Percentiles rank a stretch among this genome's conserved stretches.
Evolutionary conservation across 2,329 filamentous ascomycete species (phyloP).

Genomic region (Monosporascus ibericus): DNA sequence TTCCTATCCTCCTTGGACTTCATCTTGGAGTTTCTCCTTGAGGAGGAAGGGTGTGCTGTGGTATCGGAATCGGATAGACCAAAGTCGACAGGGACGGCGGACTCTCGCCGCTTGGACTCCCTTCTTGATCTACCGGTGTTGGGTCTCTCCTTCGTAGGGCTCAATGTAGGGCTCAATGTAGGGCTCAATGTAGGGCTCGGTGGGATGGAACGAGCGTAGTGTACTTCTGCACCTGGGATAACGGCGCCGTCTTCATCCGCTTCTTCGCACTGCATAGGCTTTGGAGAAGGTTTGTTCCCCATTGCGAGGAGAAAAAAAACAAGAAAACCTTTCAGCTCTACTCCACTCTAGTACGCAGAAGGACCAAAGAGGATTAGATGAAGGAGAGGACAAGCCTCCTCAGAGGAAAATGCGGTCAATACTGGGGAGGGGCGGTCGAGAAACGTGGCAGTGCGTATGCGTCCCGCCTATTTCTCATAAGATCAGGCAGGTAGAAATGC

Average conservation of each 20-base stretch:
- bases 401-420: not conserved
- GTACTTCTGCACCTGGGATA: conserved; percentile 29
- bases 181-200: conserved; percentile 27
- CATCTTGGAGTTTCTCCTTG: conserved; percentile 14
- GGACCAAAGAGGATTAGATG: conserved; percentile 10
- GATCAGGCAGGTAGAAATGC: not conserved
- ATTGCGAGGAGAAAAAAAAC: conserved; percentile 30
- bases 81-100: conserved; percentile 35
- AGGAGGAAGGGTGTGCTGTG: conserved; percentile 30
- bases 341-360: conserved; percentile 1
- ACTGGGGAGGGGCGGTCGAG: not conserved
- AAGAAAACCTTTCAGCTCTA: conserved; percentile 2
- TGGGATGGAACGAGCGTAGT: conserved; percentile 43
- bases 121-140: conserved; percentile 46
- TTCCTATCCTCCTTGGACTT: conserved; percentile 26
- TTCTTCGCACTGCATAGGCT: conserved; percentile 38
- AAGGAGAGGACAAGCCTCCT: not conserved
- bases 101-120: conserved; percentile 31
- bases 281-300: conserved; percentile 29
- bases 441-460: conserved; percentile 1
- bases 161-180: conserved; percentile 21
- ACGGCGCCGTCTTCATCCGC: conserved; percentile 42
- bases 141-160: conserved; percentile 40
- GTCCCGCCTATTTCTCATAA: not conserved
- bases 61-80: conserved; percentile 27